phyloP scores from a whole-genome alignment of 2,329 filamentous ascomycete species.

The Xylaria sp. region DNA sequence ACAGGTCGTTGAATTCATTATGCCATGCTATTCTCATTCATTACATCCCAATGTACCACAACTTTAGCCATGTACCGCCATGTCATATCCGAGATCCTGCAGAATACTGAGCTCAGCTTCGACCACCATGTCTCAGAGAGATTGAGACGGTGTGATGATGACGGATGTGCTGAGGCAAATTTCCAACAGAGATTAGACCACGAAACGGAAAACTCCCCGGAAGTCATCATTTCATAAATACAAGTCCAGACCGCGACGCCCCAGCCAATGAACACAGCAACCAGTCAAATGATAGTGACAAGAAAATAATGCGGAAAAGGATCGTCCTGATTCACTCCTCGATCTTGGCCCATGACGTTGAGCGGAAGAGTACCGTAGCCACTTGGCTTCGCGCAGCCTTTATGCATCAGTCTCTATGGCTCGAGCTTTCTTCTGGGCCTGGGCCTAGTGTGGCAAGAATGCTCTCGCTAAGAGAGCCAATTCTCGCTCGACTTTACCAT shows the following conservation, averaged over 20 bases:
- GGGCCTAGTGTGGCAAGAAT: constrained; percentile 35
- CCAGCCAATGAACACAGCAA: constrained; percentile 35
- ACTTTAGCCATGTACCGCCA: constrained; percentile 41
- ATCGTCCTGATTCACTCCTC: constrained; percentile 18
- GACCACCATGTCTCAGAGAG: constrained; percentile 27
- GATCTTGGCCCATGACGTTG: constrained; percentile 15
- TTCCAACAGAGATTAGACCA: constrained; percentile 27
- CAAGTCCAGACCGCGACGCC: constrained; percentile 32
- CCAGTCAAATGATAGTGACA: constrained; percentile 28
- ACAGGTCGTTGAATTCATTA: constrained; percentile 47
- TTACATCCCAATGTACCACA: constrained; percentile 43
- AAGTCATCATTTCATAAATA: constrained; percentile 36
- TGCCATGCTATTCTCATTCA: constrained; percentile 45
- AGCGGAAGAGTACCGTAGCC: neutral
- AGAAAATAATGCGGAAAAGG: constrained; percentile 12
- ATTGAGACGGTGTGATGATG: constrained; percentile 10
- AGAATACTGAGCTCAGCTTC: constrained; percentile 25
- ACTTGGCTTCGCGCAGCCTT: constrained; percentile 9
- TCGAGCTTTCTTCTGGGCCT: constrained; percentile 1
- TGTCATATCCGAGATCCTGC: constrained; percentile 28
- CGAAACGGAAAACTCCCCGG: constrained; percentile 38
- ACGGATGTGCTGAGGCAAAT: constrained; percentile 12
- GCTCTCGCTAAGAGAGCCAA: constrained; percentile 49
- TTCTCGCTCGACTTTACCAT: constrained; percentile 42
- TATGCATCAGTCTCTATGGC: constrained; percentile 1